phyloP scores from a whole-genome alignment of 106 monocot species.

The Posidonia australis region DNA sequence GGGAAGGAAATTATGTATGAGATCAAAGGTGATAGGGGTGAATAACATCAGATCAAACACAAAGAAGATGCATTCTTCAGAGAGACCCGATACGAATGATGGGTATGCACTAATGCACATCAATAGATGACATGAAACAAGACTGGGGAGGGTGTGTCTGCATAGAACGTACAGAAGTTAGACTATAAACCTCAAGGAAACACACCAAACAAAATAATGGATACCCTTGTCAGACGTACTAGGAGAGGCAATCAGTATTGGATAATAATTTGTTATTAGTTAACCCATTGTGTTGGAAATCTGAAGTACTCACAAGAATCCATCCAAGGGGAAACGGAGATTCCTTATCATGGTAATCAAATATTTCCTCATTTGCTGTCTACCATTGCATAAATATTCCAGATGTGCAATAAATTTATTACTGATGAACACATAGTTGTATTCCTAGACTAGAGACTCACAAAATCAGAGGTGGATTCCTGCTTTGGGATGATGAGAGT shows the following conservation, averaged over 20 bases:
- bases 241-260: too few relatives aligned
- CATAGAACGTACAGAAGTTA: background rate
- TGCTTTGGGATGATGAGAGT: constrained; percentile 91
- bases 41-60: too few relatives aligned
- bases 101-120: constrained; percentile 83
- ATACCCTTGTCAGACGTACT: background rate
- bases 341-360: constrained; percentile 89
- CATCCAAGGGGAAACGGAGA: constrained; percentile 95
- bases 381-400: constrained; percentile 45
- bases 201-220: background rate
- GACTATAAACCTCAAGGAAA: background rate
- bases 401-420: background rate
- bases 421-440: background rate
- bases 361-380: constrained; percentile 96
- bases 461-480: constrained; percentile 83
- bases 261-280: background rate
- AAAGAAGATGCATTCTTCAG: too few relatives aligned
- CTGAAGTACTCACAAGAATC: constrained; percentile 75
- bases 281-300: background rate
- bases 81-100: constrained; percentile 77
- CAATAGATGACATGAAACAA: constrained; percentile 87
- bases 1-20: background rate
- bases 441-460: constrained; percentile 22
- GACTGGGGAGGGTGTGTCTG: constrained; percentile 90
- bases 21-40: too few relatives aligned